Evolutionary conservation across 2,329 filamentous ascomycete genomes (phyloP), one percentile per base, ranked within the genome.

Genomic region (Cytospora paraplurivora): DNA sequence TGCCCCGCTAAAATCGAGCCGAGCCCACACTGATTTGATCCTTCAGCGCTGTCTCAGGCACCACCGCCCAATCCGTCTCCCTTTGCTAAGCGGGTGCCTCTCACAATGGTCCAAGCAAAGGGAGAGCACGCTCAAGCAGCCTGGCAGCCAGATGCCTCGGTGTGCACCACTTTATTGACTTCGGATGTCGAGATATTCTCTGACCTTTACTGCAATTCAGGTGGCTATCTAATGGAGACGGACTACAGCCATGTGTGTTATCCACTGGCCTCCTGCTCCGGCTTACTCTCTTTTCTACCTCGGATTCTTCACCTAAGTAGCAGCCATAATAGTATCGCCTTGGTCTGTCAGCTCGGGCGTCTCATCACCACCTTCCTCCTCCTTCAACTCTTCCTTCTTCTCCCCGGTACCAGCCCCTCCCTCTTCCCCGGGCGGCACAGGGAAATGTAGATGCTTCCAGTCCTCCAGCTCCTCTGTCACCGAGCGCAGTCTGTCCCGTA

Each of bases 381-480:
- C 72, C 51, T 69, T 69, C 52, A 71, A 71, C 27, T 49, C 57
- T 55, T 74, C 72, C 59, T 74, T 71, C 53, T 74, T 70, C 38
- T 75, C 69, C 7, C 74, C 67, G 12, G 64, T 71, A 67, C 55
- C 62, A 1, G 63, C 59, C 32, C 54, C 41, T 11, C 64, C 64
- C 41, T 66, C 64, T 41, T 71, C 73, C 64, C 81, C 80, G 0
- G 78, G 72, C 15, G 77, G 74, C 44, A 76, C 72, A 0, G 84
- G 78, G 68, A 92, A 93, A 73, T 91, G 91, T 35, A 96, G 79
- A 72, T 94, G 89, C 71, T 93, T 95, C 92, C 92, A 96, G 73
- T 96, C 92, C 77, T 96, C 92, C 68, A 96, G 85, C 79, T 99
- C 95, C 76, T 98, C 95, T 13, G 93, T 97, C 49, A 98, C 92